Percentiles rank a stretch among this genome's conserved stretches.
Evolutionary conservation across 1,284 basidiomycete species (phyloP).

Genomic region (Irpex sp.): DNA sequence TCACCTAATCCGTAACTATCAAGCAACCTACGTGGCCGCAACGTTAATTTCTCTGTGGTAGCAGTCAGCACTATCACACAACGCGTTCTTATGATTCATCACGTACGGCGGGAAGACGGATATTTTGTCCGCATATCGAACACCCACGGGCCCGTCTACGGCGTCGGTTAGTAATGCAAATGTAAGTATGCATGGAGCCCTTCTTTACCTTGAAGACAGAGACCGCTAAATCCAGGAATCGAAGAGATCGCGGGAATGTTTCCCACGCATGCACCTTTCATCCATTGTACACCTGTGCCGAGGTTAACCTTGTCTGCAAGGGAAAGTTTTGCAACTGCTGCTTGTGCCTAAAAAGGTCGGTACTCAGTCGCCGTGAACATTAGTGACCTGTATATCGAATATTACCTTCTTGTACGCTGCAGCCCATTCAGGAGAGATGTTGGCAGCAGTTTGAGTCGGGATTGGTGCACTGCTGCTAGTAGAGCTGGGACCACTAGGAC

Average conservation of each 20-base stretch:
- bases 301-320: constrained; percentile 53
- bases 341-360: constrained; percentile 34
- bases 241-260: constrained; percentile 61
- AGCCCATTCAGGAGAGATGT: constrained; percentile 50
- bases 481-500: constrained; percentile 15
- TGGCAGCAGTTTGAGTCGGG: constrained; percentile 27
- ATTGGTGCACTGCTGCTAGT: background rate
- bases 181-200: constrained; percentile 36
- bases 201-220: constrained; percentile 57
- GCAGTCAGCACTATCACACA: background rate
- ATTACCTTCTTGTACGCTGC: constrained; percentile 50
- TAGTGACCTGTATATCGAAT: background rate
- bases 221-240: constrained; percentile 55
- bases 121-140: constrained; percentile 56
- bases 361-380: background rate
- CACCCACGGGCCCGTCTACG: constrained; percentile 52
- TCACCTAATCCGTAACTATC: constrained; percentile 23
- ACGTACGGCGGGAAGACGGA: constrained; percentile 66
- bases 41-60: constrained; percentile 58
- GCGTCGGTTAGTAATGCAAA: too few relatives aligned
- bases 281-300: constrained; percentile 47
- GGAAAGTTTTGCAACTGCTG: constrained; percentile 45
- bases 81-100: background rate
- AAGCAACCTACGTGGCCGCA: constrained; percentile 49
- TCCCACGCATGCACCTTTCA: constrained; percentile 58